A percentile compares a stretch with the other conserved stretches of the same genome.
phyloP scores from a whole-genome alignment of 768 basidiomycete genomes.

The Phlebiopsis flavidoalba region DNA sequence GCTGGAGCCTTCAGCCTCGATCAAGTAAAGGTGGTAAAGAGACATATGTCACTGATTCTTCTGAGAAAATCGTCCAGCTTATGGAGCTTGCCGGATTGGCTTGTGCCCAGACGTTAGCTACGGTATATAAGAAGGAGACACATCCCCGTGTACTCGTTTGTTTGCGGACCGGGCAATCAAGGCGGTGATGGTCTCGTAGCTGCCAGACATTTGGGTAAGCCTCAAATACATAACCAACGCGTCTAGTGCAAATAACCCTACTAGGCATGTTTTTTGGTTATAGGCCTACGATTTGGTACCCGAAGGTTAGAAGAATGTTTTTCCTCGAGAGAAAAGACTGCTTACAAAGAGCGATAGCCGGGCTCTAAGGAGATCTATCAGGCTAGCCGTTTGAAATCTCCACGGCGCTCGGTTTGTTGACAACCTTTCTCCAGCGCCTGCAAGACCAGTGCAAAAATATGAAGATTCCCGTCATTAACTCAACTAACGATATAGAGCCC shows the following conservation, averaged over 20 bases:
- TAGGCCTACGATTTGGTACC: constrained; percentile 84
- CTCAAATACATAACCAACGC: neutral
- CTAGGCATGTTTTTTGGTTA: constrained; percentile 94
- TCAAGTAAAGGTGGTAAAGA: constrained; percentile 47
- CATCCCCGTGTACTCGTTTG: constrained; percentile 85
- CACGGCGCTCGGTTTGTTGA: too few species aligned
- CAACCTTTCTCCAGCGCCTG: constrained; percentile 48
- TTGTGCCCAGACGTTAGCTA: constrained; percentile 83
- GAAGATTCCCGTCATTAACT: constrained; percentile 66
- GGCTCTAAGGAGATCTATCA: constrained; percentile 93
- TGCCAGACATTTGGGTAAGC: constrained; percentile 81
- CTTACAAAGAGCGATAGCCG: constrained; percentile 42
- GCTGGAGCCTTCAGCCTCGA: constrained; percentile 93
- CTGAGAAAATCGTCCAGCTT: constrained; percentile 41
- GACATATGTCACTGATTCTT: too few species aligned
- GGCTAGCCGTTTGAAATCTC: constrained; percentile 30
- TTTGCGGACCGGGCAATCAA: constrained; percentile 97
- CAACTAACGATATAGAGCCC: constrained; percentile 38
- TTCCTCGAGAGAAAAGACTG: neutral
- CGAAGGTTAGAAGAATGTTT: constrained; percentile 57
- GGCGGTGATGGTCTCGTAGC: constrained; percentile 97
- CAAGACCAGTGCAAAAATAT: constrained; percentile 87
- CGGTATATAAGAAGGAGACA: constrained; percentile 62
- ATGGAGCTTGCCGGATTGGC: constrained; percentile 97
- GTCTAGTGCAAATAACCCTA: neutral